Evolutionary conservation across 106 monocot species (phyloP).

Genomic region (Apostasia ramifera): DNA sequence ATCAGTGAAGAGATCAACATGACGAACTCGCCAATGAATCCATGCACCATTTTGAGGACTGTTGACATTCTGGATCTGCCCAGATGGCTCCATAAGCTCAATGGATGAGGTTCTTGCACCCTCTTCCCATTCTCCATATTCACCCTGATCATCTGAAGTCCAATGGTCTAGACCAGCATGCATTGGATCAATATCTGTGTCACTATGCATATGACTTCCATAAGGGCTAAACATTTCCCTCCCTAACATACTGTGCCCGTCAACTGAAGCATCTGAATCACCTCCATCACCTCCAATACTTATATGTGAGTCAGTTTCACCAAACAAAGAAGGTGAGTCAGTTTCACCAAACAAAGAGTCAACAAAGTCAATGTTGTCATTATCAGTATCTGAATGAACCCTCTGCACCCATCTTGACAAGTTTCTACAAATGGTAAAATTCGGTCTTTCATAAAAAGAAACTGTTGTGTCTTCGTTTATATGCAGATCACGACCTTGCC

Average conservation of each 20-base stretch:
- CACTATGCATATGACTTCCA: conserved; percentile 29
- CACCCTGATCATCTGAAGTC: conserved; percentile 54
- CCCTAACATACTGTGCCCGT: conserved; percentile 26
- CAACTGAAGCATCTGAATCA: conserved; percentile 73
- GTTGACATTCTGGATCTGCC: conserved; percentile 12
- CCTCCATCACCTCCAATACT: conserved; percentile 57
- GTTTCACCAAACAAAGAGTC: conserved; percentile 62
- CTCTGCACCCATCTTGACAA: conserved; percentile 30
- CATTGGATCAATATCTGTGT: conserved; percentile 88
- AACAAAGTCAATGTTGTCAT: conserved; percentile 37
- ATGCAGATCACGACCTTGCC: conserved; percentile 42
- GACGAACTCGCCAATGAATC: conserved; percentile 14
- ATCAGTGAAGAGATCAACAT: conserved; percentile 27
- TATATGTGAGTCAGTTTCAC: conserved; percentile 56
- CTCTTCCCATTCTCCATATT: conserved; percentile 52
- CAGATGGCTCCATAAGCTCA: conserved; percentile 11
- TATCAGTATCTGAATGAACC: conserved; percentile 61
- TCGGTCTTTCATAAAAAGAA: conserved; percentile 1
- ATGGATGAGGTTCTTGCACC: conserved; percentile 16
- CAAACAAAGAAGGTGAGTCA: conserved; percentile 52
- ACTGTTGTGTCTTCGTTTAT: conserved; percentile 15
- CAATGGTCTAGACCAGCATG: conserved; percentile 61
- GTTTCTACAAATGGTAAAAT: conserved; percentile 16
- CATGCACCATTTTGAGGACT: conserved; percentile 22
- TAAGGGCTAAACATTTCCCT: conserved; percentile 30